phyloP scores from a whole-genome alignment of 2,329 filamentous ascomycete species.

The Nemania sp. region DNA sequence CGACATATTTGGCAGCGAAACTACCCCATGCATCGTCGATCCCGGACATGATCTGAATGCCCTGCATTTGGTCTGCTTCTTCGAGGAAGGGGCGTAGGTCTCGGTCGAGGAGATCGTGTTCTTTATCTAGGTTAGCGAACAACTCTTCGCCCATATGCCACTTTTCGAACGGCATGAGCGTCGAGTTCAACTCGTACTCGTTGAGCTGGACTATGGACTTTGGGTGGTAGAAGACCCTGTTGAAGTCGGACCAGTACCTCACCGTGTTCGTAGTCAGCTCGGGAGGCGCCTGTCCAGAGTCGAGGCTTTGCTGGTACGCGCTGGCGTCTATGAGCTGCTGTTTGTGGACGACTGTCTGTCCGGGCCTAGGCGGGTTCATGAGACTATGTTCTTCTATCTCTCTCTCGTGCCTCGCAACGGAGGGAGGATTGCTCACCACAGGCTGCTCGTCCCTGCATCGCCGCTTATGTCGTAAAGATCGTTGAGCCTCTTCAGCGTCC shows the following conservation, averaged over 20 bases:
- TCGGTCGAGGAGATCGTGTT: slow-evolving; percentile 87
- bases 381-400: slow-evolving; percentile 3
- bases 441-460: slow-evolving; percentile 39
- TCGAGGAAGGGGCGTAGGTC: slow-evolving; percentile 87
- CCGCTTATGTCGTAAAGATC: slow-evolving; percentile 73
- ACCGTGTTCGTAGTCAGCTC: slow-evolving; percentile 71
- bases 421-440: slow-evolving; percentile 44
- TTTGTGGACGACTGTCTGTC: slow-evolving; percentile 69
- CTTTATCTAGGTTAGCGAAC: slow-evolving; percentile 72
- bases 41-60: slow-evolving; percentile 74
- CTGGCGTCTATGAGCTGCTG: slow-evolving; percentile 70
- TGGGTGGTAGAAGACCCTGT: slow-evolving; percentile 89
- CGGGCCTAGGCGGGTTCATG: slow-evolving; percentile 56
- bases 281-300: slow-evolving; percentile 68
- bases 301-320: slow-evolving; percentile 79
- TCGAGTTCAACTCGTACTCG: slow-evolving; percentile 83
- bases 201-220: slow-evolving; percentile 83
- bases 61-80: slow-evolving; percentile 92
- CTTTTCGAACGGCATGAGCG: slow-evolving; percentile 79
- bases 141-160: slow-evolving; percentile 76
- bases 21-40: slow-evolving; percentile 82
- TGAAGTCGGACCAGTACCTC: slow-evolving; percentile 98
- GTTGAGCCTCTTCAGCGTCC: slow-evolving; percentile 84
- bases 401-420: slow-evolving; percentile 13
- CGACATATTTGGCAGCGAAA: slow-evolving; percentile 72